Evolutionary conservation across 1,139 yeast genomes (phyloP).

Genomic region (Yueomyces sp.): DNA sequence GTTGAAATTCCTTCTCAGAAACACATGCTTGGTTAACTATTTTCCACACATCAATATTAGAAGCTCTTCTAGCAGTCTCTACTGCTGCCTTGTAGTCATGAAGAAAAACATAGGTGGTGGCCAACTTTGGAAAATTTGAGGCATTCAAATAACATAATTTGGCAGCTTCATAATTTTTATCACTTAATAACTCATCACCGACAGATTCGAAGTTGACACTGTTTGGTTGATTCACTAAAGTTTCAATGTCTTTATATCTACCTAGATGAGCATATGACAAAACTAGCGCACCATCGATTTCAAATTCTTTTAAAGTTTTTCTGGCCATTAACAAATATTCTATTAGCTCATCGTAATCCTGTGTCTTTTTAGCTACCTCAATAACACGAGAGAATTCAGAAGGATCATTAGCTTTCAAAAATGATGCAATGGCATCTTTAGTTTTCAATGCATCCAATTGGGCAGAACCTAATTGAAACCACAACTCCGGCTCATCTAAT

Average conservation of each 20-base stretch:
- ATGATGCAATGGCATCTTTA: constrained; percentile 82
- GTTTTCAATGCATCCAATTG: constrained; percentile 89
- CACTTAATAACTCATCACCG: constrained; percentile 82
- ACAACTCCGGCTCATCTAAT: constrained; percentile 70
- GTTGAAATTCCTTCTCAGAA: constrained; percentile 85
- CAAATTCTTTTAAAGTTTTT: constrained; percentile 77
- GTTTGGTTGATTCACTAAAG: constrained; percentile 70
- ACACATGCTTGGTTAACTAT: constrained; percentile 95
- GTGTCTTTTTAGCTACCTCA: constrained; percentile 91
- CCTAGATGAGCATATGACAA: constrained; percentile 74
- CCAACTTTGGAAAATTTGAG: constrained; percentile 89
- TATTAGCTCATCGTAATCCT: constrained; percentile 86
- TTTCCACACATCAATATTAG: constrained; percentile 88
- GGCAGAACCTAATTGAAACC: constrained; percentile 94
- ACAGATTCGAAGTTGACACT: constrained; percentile 86
- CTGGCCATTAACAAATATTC: constrained; percentile 90
- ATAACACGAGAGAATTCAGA: constrained; percentile 83
- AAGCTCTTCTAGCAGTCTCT: constrained; percentile 96
- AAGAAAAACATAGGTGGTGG: constrained; percentile 85
- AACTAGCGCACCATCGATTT: constrained; percentile 82
- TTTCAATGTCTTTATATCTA: constrained; percentile 69
- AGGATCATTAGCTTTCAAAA: constrained; percentile 84
- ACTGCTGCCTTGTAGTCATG: constrained; percentile 93
- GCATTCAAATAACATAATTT: constrained; percentile 74
- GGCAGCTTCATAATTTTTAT: constrained; percentile 83